Evolutionary conservation across 2,329 filamentous ascomycete species (phyloP).

Genomic region (Chaetomiaceae sp.): DNA sequence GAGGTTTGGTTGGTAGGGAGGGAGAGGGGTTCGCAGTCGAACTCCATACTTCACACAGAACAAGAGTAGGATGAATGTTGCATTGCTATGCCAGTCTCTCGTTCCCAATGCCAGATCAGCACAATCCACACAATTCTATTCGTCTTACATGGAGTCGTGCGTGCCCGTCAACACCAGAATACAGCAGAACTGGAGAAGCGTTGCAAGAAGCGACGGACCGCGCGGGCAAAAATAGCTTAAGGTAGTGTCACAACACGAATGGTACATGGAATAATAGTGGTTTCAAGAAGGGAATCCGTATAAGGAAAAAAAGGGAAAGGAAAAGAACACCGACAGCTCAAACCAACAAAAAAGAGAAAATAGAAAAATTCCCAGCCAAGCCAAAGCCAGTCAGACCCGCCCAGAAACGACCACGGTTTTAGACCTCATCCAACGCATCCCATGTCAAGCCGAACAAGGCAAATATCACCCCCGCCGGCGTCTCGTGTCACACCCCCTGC

Average conservation of each 20-base stretch:
- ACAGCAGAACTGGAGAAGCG: neutral
- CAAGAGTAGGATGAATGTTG: too few relatives aligned
- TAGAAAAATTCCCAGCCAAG: constrained; percentile 12
- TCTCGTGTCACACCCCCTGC: constrained; percentile 2
- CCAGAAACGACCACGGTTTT: constrained; percentile 17
- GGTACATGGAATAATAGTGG: constrained; percentile 12
- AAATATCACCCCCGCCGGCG: neutral
- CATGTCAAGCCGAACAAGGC: constrained; percentile 12
- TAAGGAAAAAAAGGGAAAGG: constrained; percentile 12
- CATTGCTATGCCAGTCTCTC: too few relatives aligned
- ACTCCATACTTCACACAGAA: too few relatives aligned
- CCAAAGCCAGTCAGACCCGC: constrained; percentile 9
- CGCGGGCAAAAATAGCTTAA: too few relatives aligned
- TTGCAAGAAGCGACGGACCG: neutral
- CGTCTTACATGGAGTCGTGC: too few relatives aligned
- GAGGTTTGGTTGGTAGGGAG: too few relatives aligned
- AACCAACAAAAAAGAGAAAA: constrained; percentile 10
- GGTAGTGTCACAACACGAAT: constrained; percentile 13
- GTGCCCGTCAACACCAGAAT: neutral
- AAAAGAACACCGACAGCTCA: constrained; percentile 18
- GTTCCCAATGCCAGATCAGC: too few relatives aligned
- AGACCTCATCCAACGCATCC: constrained; percentile 18
- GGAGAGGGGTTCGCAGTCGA: too few relatives aligned
- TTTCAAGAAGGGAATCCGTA: constrained; percentile 11
- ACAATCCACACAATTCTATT: too few relatives aligned